phyloP scores from a whole-genome alignment of 305 asterid species.

The Solanum chacoense region DNA sequence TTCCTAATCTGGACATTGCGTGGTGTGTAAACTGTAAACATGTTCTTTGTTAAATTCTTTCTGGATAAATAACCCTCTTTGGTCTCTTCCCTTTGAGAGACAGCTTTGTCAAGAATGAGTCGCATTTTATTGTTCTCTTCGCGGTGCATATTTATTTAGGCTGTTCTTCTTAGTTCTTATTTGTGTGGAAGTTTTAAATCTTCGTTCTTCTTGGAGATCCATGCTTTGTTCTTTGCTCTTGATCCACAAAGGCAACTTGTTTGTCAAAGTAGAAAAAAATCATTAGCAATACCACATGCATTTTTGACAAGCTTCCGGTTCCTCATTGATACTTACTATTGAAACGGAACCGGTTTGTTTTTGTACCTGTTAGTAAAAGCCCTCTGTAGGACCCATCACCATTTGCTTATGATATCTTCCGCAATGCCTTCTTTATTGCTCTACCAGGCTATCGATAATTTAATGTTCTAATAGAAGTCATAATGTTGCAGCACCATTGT shows the following conservation, averaged over 20 bases:
- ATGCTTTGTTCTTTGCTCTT: not conserved
- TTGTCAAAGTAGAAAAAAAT: not conserved
- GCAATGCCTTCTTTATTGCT: not conserved
- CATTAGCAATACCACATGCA: not conserved
- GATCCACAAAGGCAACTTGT: not conserved
- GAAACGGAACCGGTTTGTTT: not conserved
- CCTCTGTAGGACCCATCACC: not conserved
- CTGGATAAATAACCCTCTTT: not conserved
- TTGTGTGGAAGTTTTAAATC: not conserved
- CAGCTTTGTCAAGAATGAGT: not conserved
- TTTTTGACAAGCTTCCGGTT: not conserved
- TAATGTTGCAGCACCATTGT: constrained; percentile 30
- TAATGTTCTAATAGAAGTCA: not conserved
- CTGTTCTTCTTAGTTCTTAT: not conserved
- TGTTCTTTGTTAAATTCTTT: not conserved
- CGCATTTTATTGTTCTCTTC: not conserved
- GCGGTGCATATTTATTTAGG: not conserved
- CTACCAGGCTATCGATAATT: not conserved
- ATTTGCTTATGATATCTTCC: not conserved
- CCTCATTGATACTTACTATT: not conserved
- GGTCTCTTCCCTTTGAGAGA: not conserved
- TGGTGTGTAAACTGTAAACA: not conserved
- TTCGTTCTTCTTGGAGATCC: not conserved
- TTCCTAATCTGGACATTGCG: not conserved
- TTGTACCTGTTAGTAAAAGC: not conserved